These are phyloP conservation scores for Coemansia javaensis DNA, from an alignment of 192 early-diverging fungal genomes.

Conservation along the genomic window DNA sequence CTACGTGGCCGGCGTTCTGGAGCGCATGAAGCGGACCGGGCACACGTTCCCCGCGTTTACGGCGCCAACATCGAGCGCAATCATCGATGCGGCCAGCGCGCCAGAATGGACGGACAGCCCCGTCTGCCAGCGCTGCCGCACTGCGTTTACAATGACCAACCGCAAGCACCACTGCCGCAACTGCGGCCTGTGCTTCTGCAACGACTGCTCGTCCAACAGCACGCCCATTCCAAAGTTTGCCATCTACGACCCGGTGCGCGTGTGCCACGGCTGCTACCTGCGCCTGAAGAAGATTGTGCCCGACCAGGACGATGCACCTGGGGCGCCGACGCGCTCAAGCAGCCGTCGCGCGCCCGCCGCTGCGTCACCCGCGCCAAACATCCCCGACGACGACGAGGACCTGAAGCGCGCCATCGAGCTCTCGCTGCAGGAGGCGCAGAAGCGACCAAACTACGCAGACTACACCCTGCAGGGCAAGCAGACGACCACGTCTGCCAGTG, in stretches of 20 bases:
- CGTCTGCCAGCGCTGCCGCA: constrained; percentile 91
- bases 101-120: constrained; percentile 96
- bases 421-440: constrained; percentile 68
- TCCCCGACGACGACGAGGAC: constrained; percentile 82
- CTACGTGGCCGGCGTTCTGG: constrained; percentile 77
- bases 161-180: constrained; percentile 98
- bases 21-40: constrained; percentile 68
- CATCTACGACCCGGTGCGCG: constrained; percentile 84
- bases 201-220: constrained; percentile 86
- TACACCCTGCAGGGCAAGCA: constrained; percentile 24
- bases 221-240: constrained; percentile 81
- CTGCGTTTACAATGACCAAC: constrained; percentile 88
- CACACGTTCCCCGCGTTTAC: constrained; percentile 70
- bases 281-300: constrained; percentile 62
- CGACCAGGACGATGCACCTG: constrained; percentile 11
- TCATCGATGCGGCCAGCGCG: constrained; percentile 87
- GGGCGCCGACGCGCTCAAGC: constrained; percentile 5
- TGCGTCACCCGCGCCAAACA: constrained; percentile 21
- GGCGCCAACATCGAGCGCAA: constrained; percentile 53
- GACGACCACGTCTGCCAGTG: too few relatives aligned
- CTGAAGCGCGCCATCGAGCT: constrained; percentile 88
- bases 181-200: constrained; percentile 92
- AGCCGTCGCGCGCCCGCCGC: not conserved
- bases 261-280: constrained; percentile 89
- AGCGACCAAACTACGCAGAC: constrained; percentile 38